Percentiles rank a stretch among this genome's conserved stretches.
These are phyloP conservation scores for Saccharomycopsis phalli DNA, from an alignment of 1,139 yeast genomes.

Conservation along the genomic window DNA sequence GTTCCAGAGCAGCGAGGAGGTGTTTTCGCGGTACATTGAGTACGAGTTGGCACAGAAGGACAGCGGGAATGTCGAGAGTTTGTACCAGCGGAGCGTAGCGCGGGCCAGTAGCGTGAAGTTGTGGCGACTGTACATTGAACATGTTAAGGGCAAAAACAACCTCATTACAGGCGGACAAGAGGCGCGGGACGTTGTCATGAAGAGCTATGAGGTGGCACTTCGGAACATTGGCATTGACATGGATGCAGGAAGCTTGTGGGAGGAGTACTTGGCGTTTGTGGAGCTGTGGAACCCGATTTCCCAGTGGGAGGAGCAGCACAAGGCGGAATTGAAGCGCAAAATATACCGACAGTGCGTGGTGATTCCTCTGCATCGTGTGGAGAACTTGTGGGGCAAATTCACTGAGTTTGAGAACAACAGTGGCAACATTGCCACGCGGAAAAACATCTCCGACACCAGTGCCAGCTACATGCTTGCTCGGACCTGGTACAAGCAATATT, in stretches of 20 bases:
- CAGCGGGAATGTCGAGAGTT: conserved; percentile 52
- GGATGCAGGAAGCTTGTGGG: conserved; percentile 67
- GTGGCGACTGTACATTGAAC: conserved; percentile 68
- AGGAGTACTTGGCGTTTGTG: conserved; percentile 72
- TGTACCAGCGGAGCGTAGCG: conserved; percentile 55
- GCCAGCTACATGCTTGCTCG: conserved; percentile 88
- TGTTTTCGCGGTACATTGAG: conserved; percentile 69
- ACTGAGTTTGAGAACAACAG: conserved; percentile 76
- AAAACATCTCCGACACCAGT: conserved; percentile 74
- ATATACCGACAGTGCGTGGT: conserved; percentile 62
- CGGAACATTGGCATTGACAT: conserved; percentile 73
- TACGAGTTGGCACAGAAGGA: conserved; percentile 64
- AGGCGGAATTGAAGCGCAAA: conserved; percentile 67
- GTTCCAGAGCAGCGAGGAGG: conserved; percentile 55
- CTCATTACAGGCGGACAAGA: conserved; percentile 77
- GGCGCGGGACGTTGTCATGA: conserved; percentile 66
- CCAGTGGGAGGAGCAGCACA: conserved; percentile 83
- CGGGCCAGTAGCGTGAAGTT: conserved; percentile 53
- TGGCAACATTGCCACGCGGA: conserved; percentile 72
- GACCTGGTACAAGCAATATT: conserved; percentile 67
- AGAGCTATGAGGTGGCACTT: conserved; percentile 80
- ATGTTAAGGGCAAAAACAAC: conserved; percentile 73
- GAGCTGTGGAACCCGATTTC: conserved; percentile 72
- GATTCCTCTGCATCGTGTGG: conserved; percentile 68
- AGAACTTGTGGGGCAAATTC: conserved; percentile 72